Evolutionary conservation across 768 basidiomycete genomes (phyloP), one percentile per base, ranked within the genome.

Genomic region (Pleurotus pulmonarius): DNA sequence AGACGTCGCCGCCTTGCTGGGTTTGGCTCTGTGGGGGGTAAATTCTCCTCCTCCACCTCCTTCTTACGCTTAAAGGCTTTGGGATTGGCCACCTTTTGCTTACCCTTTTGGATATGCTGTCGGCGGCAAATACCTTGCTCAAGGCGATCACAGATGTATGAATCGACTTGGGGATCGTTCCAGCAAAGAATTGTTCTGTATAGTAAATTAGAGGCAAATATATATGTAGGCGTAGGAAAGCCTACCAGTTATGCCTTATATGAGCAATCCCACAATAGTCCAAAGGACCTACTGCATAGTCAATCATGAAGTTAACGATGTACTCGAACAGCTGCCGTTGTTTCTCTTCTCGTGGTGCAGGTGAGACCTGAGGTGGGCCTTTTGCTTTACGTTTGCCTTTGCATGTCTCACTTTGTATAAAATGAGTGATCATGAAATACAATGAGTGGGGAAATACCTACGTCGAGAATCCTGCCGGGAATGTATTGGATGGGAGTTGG

Each of bases 241-340:
- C 46, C 2, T 34, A 54, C 57, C 34, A 11, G n/a, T 53, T 46
- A 25, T 44, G 29, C 9, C 24, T 20, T n/a, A 58, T 46, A 18
- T 41, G 57, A 34, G 40, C 57, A 12, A 58, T 51, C 8, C 57
- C 57, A 38, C 57, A 58, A 34, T 51, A 58, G 40, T 58, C 57
- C 7, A 58, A 37, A 6, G 51, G 57, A 22, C 57, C 57, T 11
- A 58, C 57, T 6, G 38, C 51, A 15, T 53, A 58, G 9, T 52
- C 40, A 22, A 51, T 58, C 22, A 15, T 43, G 40, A 26, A 46
- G 7, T 58, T 46, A n/a, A 58, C 57, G 8, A 58, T 41, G 22
- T 53, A 43, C 8, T 51, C 49, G 20, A 58, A 58, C 18, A 51
- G 38, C n/a, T 51, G 41, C 16, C 37, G 11, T 8, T 37, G 51